Evolutionary conservation across 2,329 filamentous ascomycete genomes (phyloP).

Genomic region (Stenocarpella maydis): DNA sequence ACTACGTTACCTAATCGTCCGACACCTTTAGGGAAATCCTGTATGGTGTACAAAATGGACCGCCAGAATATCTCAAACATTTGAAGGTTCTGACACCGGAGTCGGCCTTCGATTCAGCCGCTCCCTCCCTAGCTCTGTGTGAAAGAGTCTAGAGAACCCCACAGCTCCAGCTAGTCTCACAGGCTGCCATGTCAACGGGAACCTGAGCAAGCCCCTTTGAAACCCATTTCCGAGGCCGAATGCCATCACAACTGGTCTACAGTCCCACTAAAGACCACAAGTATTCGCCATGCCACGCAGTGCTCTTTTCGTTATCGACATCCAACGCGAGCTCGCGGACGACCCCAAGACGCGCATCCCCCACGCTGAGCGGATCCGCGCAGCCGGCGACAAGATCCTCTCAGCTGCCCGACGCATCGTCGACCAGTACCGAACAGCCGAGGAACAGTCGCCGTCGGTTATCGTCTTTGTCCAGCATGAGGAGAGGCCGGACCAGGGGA

Average conservation of each 20-base stretch:
- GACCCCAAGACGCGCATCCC: conserved; percentile 41
- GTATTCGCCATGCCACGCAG: conserved; percentile 31
- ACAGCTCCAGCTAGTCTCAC: background rate
- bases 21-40: no score
- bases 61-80: background rate
- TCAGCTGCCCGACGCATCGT: conserved; percentile 36
- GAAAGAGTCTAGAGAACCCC: background rate
- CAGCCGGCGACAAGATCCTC: conserved; percentile 39
- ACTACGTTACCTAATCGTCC: no score
- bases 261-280: background rate
- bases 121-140: background rate
- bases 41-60: background rate
- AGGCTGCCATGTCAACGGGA: background rate
- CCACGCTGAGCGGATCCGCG: conserved; percentile 39
- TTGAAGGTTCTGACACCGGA: background rate
- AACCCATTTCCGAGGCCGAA: background rate
- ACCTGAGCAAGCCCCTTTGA: background rate
- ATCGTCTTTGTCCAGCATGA: conserved; percentile 46
- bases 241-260: background rate
- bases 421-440: conserved; percentile 17
- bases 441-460: conserved; percentile 19
- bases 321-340: conserved; percentile 43
- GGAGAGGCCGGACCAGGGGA: conserved; percentile 39
- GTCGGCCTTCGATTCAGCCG: conserved; percentile 1
- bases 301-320: conserved; percentile 47